Conservation (phyloP, 257 asterid genomes). For the Solanum arcanum region DNA sequence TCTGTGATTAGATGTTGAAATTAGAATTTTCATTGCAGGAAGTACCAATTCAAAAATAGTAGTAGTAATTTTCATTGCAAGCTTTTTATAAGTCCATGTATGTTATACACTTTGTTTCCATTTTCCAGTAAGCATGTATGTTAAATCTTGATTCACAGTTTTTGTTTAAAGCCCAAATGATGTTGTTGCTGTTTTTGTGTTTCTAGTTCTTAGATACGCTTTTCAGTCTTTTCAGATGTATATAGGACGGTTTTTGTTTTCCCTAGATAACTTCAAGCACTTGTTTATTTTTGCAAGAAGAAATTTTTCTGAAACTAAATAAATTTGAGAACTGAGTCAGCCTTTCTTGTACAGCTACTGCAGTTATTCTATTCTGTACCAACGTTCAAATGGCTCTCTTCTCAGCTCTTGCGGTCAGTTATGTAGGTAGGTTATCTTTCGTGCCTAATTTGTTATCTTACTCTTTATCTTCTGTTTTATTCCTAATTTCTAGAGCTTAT, state of each 20-base stretch:
- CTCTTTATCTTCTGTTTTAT: not conserved
- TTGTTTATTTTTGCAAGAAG: not conserved
- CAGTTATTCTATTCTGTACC: slow-evolving; percentile 44
- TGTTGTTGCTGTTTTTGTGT: not conserved
- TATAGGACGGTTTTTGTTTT: not conserved
- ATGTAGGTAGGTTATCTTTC: slow-evolving; percentile 41
- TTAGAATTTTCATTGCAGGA: not conserved
- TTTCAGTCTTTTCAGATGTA: not conserved
- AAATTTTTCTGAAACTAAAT: not conserved
- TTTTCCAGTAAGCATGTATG: not conserved
- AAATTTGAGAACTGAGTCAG: slow-evolving; percentile 2
- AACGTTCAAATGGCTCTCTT: slow-evolving; percentile 65
- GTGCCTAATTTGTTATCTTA: not conserved
- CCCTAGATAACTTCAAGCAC: not conserved
- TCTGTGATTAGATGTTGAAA: not conserved
- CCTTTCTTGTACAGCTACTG: slow-evolving; percentile 48
- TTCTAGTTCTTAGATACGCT: not conserved
- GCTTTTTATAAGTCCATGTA: not conserved
- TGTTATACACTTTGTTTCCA: not conserved
- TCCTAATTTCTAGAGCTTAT: not conserved
- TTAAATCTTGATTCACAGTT: not conserved
- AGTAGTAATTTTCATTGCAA: not conserved
- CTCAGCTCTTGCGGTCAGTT: slow-evolving; percentile 55
- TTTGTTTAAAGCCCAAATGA: not conserved
- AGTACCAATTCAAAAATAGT: not conserved